Percentiles rank a stretch among this genome's conserved stretches.
phyloP scores from a whole-genome alignment of 139 green algal species.

The Limnomonas spitsbergensis region DNA sequence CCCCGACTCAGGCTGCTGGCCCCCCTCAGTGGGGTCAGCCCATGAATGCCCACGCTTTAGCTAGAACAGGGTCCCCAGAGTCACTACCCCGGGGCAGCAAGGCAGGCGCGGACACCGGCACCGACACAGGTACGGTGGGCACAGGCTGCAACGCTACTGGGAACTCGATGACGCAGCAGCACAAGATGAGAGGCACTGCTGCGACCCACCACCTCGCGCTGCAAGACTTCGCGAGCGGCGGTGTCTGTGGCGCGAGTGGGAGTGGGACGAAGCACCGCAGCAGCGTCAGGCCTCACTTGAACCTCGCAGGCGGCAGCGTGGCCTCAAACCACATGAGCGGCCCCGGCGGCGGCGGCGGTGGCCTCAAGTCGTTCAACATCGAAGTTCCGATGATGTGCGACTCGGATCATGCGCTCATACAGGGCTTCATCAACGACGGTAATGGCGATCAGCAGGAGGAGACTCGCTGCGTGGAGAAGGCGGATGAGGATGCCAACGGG shows the following conservation, averaged over 20 bases:
- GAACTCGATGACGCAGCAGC: conserved; percentile 10
- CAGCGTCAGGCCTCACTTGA: not conserved
- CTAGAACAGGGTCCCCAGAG: no score
- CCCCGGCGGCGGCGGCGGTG: not conserved
- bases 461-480: not conserved
- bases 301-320: not conserved
- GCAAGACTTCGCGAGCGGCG: no score
- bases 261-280: not conserved
- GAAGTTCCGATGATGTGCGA: not conserved
- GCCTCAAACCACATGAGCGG: not conserved
- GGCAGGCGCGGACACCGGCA: not conserved
- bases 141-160: not conserved
- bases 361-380: not conserved
- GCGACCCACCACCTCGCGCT: no score
- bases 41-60: no score
- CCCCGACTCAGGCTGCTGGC: no score
- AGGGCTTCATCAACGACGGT: conserved; percentile 9
- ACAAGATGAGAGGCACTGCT: no score
- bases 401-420: not conserved
- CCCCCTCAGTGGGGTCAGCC: no score
- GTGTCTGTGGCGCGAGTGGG: not conserved
- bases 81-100: no score
- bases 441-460: not conserved
- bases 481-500: not conserved
- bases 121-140: not conserved